Percentiles rank a stretch among this genome's conserved stretches.
These are phyloP conservation scores for Russula olivacea DNA, from an alignment of 768 basidiomycete genomes.

Conservation along the genomic window DNA sequence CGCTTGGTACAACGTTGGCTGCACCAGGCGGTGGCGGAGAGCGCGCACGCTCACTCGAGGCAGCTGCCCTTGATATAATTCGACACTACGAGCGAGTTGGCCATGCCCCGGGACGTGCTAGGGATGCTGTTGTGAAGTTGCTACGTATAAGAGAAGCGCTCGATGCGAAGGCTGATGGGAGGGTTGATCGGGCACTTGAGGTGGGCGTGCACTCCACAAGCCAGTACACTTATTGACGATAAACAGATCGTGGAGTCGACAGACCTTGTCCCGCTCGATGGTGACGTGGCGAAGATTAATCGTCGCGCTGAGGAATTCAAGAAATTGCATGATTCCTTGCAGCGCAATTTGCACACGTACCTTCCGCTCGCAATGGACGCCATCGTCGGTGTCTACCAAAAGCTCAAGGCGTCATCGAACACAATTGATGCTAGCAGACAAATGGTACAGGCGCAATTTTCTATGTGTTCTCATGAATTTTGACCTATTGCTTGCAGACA, in stretches of 20 bases:
- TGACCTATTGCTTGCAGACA: slow-evolving; percentile 41
- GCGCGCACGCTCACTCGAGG: slow-evolving; percentile 62
- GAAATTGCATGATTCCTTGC: slow-evolving; percentile 77
- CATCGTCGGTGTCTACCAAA: slow-evolving; percentile 74
- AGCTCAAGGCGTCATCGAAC: slow-evolving; percentile 55
- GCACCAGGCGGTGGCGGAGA: slow-evolving; percentile 53
- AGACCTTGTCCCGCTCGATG: slow-evolving; percentile 79
- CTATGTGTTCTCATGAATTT: slow-evolving; percentile 18
- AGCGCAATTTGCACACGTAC: slow-evolving; percentile 84
- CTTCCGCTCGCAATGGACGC: slow-evolving; percentile 90
- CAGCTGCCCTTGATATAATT: slow-evolving; percentile 72
- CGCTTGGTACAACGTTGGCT: slow-evolving; percentile 76
- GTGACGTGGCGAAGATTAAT: slow-evolving; percentile 80
- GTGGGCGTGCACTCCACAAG: slow-evolving; percentile 41
- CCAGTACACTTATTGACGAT: neutral
- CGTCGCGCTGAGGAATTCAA: slow-evolving; percentile 85
- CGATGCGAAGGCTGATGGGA: slow-evolving; percentile 63
- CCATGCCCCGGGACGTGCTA: slow-evolving; percentile 60
- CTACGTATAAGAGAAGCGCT: slow-evolving; percentile 78
- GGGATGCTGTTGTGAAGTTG: slow-evolving; percentile 68
- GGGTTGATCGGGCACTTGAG: slow-evolving; percentile 74
- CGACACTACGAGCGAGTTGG: slow-evolving; percentile 75
- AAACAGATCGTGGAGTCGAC: slow-evolving; percentile 81
- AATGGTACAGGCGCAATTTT: slow-evolving; percentile 46
- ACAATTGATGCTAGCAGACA: slow-evolving; percentile 73